Percentiles rank a stretch among this genome's conserved stretches.
These are phyloP conservation scores for Neonectria hederae DNA, from an alignment of 2,329 filamentous ascomycete species.

Conservation along the genomic window DNA sequence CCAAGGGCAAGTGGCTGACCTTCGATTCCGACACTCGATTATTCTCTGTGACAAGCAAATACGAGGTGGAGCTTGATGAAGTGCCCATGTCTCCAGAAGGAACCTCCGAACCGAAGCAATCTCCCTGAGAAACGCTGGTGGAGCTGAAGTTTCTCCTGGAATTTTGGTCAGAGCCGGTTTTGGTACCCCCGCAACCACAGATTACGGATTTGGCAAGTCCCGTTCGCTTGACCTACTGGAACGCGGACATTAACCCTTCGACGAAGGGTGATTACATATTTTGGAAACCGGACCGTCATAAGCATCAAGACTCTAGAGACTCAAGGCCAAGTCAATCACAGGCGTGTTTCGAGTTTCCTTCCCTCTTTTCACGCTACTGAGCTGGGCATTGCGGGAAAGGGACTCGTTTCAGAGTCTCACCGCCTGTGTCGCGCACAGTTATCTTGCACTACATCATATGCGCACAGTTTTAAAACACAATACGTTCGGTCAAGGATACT, in stretches of 20 bases:
- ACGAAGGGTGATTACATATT: not conserved
- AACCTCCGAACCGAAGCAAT: not conserved
- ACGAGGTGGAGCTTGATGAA: conserved; percentile 48
- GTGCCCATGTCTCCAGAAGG: not conserved
- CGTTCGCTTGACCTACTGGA: not conserved
- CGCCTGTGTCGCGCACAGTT: too few relatives aligned
- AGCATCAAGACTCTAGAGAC: too few relatives aligned
- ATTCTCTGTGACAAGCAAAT: conserved; percentile 53
- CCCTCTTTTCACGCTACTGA: too few relatives aligned
- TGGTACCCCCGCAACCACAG: not conserved
- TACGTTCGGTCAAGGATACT: too few relatives aligned
- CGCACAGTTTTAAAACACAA: too few relatives aligned
- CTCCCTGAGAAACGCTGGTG: not conserved
- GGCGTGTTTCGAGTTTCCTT: too few relatives aligned
- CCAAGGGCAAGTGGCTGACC: conserved; percentile 53
- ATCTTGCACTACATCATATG: too few relatives aligned
- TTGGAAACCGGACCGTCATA: not conserved
- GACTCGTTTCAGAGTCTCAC: too few relatives aligned
- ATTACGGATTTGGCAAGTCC: not conserved
- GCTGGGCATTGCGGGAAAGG: too few relatives aligned
- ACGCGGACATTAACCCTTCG: too few relatives aligned
- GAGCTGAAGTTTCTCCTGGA: not conserved
- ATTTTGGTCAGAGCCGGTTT: not conserved
- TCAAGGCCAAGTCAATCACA: too few relatives aligned
- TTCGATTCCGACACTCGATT: conserved; percentile 51